These are phyloP conservation scores for Bondarzewia mesenterica DNA, from an alignment of 1,284 basidiomycete species.

Conservation along the genomic window DNA sequence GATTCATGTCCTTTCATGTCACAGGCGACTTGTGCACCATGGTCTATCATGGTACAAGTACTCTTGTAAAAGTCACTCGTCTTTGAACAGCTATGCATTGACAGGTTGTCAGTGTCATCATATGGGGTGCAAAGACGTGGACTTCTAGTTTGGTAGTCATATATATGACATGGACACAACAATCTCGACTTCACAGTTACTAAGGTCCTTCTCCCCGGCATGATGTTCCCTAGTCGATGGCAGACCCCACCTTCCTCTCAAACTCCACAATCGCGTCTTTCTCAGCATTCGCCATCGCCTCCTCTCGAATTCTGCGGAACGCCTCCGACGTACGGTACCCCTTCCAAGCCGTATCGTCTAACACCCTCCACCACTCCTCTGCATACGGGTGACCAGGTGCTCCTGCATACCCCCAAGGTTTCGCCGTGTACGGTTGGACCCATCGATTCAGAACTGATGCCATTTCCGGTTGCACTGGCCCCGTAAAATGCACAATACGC, in stretches of 20 bases:
- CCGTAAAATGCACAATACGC: constrained; percentile 49
- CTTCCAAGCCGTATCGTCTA: constrained; percentile 36
- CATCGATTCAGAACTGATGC: constrained; percentile 40
- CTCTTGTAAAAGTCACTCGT: no score
- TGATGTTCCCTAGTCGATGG: no score
- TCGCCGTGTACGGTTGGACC: constrained; percentile 43
- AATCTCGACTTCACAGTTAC: no score
- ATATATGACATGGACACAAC: no score
- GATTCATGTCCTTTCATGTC: no score
- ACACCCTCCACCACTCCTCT: constrained; percentile 38
- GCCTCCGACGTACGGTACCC: constrained; percentile 24
- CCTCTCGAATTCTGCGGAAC: constrained; percentile 15
- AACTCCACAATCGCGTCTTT: constrained; percentile 1
- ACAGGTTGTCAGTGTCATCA: no score
- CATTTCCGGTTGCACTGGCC: constrained; percentile 39
- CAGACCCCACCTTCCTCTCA: constrained; percentile 4
- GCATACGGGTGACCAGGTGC: constrained; percentile 42
- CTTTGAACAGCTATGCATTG: no score
- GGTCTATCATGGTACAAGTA: no score
- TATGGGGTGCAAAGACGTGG: no score
- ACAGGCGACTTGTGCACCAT: no score
- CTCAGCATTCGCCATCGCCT: constrained; percentile 14
- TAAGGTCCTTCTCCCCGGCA: no score
- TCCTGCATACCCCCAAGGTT: constrained; percentile 52
- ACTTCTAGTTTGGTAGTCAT: no score